Base-by-base conservation (phyloP, 306 rosid genomes). In the Hippophae gyantsensis region DNA sequence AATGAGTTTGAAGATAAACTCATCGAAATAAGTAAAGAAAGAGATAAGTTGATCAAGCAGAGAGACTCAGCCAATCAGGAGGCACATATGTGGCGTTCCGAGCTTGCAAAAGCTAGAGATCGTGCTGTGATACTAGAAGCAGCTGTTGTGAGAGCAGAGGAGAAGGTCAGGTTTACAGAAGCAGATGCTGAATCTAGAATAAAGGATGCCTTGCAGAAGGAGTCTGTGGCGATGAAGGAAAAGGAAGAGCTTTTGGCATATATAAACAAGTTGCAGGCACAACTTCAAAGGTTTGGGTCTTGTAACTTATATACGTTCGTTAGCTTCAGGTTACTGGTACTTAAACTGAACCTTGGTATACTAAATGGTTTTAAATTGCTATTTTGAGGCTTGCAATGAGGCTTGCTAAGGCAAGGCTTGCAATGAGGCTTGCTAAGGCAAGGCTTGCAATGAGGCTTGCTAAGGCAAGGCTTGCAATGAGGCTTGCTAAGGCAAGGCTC, bases 101-200 rank as follows among this genome's bases (percentile, higher is more conserved):
- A 93, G 77, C 90, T 93, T 53, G 99, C 81, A 41, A 93, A 93
- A 86, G 95, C 97, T 67, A 84, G 99, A 72, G 99, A 93, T 59
- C 87, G 79, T 56, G 95, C 60, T 25, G 97, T 86, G 62, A 86
- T 88, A 65, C 77, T 77, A 72, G 99, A 93, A 86, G 99, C 89
- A 56, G 72, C 88, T 53, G 85, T 89, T 18, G 84, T 84, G 69
- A 75, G 97, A 67, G 95, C 97, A 0, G 97, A 93, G 65, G 99
- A 93, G 78, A 93, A 84, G 78, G 90, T 81, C 58, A 86, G 97
- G 81, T 82, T 84, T 72, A 76, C 89, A 0, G 95, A 80, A 73
- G 89, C 89, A 64, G 76, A 75, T 64, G 86, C 95, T 52, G 90
- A 81, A 76, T 65, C 85, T 66, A 82, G 84, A 82, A 79, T 79